A percentile compares a stretch with the other conserved stretches of the same genome.
These are phyloP conservation scores for Claviceps sp. DNA, from an alignment of 2,329 filamentous ascomycete genomes.

Conservation along the genomic window DNA sequence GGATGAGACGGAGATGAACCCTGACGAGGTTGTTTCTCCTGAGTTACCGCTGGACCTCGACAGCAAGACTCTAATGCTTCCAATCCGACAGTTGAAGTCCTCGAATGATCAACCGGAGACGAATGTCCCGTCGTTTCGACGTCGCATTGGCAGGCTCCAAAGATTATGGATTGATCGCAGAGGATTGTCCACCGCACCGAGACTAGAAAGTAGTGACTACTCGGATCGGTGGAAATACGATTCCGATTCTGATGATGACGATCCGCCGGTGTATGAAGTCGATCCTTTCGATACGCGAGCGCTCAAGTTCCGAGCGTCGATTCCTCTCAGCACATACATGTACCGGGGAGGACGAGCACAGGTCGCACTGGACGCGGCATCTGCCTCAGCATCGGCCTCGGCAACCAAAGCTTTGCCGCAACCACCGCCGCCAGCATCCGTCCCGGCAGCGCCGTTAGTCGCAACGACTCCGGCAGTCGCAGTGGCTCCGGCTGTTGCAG, in stretches of 20 bases:
- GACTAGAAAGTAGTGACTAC: constrained; percentile 27
- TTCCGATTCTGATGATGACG: constrained; percentile 73
- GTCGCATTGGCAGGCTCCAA: constrained; percentile 72
- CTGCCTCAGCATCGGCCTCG: constrained; percentile 11
- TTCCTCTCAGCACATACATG: constrained; percentile 34
- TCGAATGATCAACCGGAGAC: constrained; percentile 24
- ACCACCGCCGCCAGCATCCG: constrained; percentile 2
- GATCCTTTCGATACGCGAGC: constrained; percentile 54
- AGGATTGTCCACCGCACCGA: constrained; percentile 41
- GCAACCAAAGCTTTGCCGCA: background rate
- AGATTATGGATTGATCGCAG: constrained; percentile 81
- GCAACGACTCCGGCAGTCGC: background rate
- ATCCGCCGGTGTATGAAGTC: constrained; percentile 58
- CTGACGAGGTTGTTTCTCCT: constrained; percentile 29
- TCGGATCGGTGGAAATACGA: constrained; percentile 77
- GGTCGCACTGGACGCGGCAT: constrained; percentile 16
- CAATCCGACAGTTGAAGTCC: constrained; percentile 31
- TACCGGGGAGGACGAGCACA: constrained; percentile 25
- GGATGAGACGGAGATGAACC: constrained; percentile 40
- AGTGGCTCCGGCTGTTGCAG: background rate
- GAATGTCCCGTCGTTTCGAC: constrained; percentile 57
- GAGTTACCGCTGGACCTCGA: constrained; percentile 28
- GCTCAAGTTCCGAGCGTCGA: constrained; percentile 47
- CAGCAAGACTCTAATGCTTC: constrained; percentile 14
- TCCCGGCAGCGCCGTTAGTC: background rate